Evolutionary conservation across 805 yeast genomes (phyloP).

Genomic region (Schwanniomyces polymorphus): DNA sequence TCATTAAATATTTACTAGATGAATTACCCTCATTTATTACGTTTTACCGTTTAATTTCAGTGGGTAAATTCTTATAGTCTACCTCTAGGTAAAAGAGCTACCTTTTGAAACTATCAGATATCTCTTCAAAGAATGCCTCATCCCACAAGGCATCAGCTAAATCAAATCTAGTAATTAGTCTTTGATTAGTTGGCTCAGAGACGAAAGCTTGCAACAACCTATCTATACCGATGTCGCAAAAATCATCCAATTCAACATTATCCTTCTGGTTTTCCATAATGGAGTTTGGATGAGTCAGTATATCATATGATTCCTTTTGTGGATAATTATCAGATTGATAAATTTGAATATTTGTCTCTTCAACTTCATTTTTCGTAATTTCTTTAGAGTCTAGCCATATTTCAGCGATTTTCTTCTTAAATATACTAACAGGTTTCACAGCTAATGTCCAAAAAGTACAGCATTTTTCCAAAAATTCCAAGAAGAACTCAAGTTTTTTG

Average conservation of each 20-base stretch:
- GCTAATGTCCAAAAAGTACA: conserved; percentile 10
- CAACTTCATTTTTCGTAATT: neutral
- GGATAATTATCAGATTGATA: neutral
- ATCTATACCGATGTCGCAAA: conserved; percentile 1
- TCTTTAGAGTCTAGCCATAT: conserved; percentile 1
- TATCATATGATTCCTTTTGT: neutral
- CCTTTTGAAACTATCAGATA: neutral
- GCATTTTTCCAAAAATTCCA: conserved; percentile 6
- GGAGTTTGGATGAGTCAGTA: neutral
- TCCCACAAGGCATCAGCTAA: conserved; percentile 10
- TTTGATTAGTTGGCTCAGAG: conserved; percentile 6
- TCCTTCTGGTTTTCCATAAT: neutral
- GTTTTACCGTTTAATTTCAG: no score
- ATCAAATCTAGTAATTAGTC: conserved; percentile 6
- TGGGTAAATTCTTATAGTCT: no score
- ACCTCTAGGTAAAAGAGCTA: neutral
- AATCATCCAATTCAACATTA: neutral
- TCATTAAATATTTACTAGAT: no score
- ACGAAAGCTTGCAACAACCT: conserved; percentile 6
- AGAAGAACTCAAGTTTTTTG: conserved; percentile 4
- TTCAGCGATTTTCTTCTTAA: conserved; percentile 6
- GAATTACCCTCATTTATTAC: no score
- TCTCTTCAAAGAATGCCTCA: conserved; percentile 5
- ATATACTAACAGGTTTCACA: conserved; percentile 4
- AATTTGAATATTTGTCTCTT: neutral